phyloP scores from a whole-genome alignment of 164 flowering plant genomes.

The Stephania yunnanensis region DNA sequence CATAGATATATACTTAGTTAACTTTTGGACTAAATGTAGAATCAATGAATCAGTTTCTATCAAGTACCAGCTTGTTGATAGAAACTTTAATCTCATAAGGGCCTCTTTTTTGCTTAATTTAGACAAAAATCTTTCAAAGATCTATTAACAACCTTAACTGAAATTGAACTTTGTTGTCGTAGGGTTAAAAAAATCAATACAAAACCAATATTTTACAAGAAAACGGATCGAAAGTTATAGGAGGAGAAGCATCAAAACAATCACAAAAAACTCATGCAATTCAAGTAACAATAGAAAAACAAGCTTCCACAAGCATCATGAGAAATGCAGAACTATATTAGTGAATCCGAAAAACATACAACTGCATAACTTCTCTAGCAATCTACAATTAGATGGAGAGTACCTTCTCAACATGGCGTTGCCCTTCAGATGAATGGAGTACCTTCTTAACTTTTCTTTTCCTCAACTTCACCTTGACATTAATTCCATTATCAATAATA shows the following conservation, averaged over 20 bases:
- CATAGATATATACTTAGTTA: background rate
- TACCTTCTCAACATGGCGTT: background rate
- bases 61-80: background rate
- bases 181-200: too few species aligned
- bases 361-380: background rate
- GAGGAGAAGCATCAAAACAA: background rate
- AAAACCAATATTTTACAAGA: background rate
- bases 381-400: background rate
- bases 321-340: background rate
- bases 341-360: background rate
- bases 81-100: too few species aligned
- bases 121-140: too few species aligned
- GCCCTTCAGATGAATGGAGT: background rate
- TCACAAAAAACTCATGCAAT: background rate
- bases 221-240: background rate
- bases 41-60: background rate
- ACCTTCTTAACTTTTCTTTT: slow-evolving; percentile 37
- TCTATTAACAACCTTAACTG: too few species aligned
- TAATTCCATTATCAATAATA: slow-evolving; percentile 55
- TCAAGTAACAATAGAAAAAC: background rate
- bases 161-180: too few species aligned
- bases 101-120: too few species aligned
- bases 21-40: background rate
- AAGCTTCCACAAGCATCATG: background rate
- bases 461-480: slow-evolving; percentile 81